Evolutionary conservation across 2,329 filamentous ascomycete genomes (phyloP).

Genomic region (Orbilia quercus): DNA sequence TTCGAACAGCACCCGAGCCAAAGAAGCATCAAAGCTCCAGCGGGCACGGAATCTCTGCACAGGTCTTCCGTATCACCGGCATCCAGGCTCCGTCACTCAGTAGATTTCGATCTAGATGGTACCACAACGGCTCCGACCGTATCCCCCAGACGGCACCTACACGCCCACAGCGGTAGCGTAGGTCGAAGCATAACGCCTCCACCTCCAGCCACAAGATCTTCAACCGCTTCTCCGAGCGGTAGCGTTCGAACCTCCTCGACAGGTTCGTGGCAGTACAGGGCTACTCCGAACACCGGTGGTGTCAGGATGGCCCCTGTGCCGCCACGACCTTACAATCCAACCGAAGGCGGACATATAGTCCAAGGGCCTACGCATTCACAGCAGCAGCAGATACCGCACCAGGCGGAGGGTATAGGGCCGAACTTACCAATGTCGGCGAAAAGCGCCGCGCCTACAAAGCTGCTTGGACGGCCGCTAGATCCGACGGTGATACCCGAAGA

Average conservation of each 20-base stretch:
- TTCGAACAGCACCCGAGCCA: slow-evolving; percentile 46
- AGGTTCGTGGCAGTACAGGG: slow-evolving; percentile 48
- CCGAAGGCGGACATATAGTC: slow-evolving; percentile 25
- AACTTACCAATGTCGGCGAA: slow-evolving; percentile 41
- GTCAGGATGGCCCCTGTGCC: slow-evolving; percentile 35
- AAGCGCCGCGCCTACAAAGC: slow-evolving; percentile 38
- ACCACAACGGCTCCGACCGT: slow-evolving; percentile 23
- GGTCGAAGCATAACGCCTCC: slow-evolving; percentile 47
- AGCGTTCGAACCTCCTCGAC: slow-evolving; percentile 48
- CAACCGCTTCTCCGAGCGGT: slow-evolving; percentile 46
- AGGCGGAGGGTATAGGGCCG: slow-evolving; percentile 45
- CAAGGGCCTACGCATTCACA: slow-evolving; percentile 23
- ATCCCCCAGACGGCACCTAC: slow-evolving; percentile 40
- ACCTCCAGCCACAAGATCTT: slow-evolving; percentile 46
- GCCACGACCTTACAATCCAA: slow-evolving; percentile 50
- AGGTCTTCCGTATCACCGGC: slow-evolving; percentile 41
- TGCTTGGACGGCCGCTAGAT: slow-evolving; percentile 42
- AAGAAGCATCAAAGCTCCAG: slow-evolving; percentile 18
- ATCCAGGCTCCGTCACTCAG: slow-evolving; percentile 39
- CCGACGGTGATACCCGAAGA: slow-evolving; percentile 52
- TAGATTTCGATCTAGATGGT: slow-evolving; percentile 45
- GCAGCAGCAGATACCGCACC: slow-evolving; percentile 26
- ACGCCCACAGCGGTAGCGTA: slow-evolving; percentile 33
- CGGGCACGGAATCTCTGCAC: slow-evolving; percentile 28
- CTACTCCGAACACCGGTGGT: slow-evolving; percentile 44